These are phyloP conservation scores for Brassica incana DNA, from an alignment of 345 rosid species.

Conservation along the genomic window DNA sequence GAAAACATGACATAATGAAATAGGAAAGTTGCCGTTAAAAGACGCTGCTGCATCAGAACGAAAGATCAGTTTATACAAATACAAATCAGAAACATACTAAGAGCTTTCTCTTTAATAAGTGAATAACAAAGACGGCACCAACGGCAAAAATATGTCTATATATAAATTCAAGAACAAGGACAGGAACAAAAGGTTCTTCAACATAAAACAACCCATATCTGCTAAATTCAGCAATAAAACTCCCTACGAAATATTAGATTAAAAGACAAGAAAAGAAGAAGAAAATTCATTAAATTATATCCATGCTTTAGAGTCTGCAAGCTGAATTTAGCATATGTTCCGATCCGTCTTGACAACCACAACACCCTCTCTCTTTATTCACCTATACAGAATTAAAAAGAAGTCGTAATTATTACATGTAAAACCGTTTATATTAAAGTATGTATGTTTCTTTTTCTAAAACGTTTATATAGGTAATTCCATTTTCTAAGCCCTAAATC, in stretches of 20 bases:
- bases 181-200: constrained; percentile 44
- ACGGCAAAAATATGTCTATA: constrained; percentile 12
- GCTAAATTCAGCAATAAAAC: constrained; percentile 44
- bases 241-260: neutral
- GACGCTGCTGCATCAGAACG: neutral
- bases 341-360: constrained; percentile 44
- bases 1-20: no score
- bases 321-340: constrained; percentile 50
- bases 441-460: constrained; percentile 2
- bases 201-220: constrained; percentile 41
- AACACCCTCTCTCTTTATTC: constrained; percentile 22
- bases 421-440: neutral
- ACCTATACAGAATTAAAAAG: constrained; percentile 29
- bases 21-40: no score
- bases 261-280: neutral
- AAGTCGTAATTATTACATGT: constrained; percentile 1
- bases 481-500: constrained; percentile 37
- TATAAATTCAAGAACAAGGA: constrained; percentile 43
- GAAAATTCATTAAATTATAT: constrained; percentile 34
- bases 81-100: neutral
- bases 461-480: neutral
- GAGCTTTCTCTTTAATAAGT: constrained; percentile 8
- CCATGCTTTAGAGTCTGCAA: constrained; percentile 32
- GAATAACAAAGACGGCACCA: constrained; percentile 10
- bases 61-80: neutral